Evolutionary conservation across 805 yeast species (phyloP).

Genomic region (Zygosaccharomyces rouxii): DNA sequence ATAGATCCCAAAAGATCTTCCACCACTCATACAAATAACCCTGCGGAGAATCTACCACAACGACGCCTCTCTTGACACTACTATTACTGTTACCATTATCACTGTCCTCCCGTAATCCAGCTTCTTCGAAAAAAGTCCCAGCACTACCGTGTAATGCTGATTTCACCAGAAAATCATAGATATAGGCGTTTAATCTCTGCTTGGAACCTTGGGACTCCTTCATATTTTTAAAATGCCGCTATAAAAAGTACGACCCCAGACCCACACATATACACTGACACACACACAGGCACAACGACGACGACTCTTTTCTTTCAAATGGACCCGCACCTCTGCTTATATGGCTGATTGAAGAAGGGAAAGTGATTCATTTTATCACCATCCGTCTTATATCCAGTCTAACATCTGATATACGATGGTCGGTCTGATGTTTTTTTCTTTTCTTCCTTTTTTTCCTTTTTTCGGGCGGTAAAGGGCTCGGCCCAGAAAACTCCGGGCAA

Average conservation of each 20-base stretch:
- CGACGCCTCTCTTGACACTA: constrained; percentile 10
- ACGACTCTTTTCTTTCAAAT: no score
- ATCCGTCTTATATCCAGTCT: no score
- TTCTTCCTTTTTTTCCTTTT: no score
- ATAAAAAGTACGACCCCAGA: background rate
- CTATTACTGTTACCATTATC: background rate
- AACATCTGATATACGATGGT: no score
- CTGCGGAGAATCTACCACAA: constrained; percentile 72
- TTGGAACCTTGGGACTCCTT: constrained; percentile 23
- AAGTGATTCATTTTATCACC: no score
- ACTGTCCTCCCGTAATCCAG: constrained; percentile 45
- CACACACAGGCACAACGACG: background rate
- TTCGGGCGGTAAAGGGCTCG: no score
- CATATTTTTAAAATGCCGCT: background rate
- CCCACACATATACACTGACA: background rate
- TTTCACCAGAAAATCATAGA: constrained; percentile 79
- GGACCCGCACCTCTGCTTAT: no score
- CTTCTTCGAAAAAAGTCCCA: constrained; percentile 66
- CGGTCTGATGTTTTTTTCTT: no score
- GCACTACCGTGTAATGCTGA: constrained; percentile 72
- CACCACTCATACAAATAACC: constrained; percentile 93
- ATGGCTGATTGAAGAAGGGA: no score
- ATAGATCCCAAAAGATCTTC: constrained; percentile 93
- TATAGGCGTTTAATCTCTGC: constrained; percentile 71
- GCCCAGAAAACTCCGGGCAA: no score